These are phyloP conservation scores for Microbotryum scabiosae DNA, from an alignment of 1,284 basidiomycete species.

Conservation along the genomic window DNA sequence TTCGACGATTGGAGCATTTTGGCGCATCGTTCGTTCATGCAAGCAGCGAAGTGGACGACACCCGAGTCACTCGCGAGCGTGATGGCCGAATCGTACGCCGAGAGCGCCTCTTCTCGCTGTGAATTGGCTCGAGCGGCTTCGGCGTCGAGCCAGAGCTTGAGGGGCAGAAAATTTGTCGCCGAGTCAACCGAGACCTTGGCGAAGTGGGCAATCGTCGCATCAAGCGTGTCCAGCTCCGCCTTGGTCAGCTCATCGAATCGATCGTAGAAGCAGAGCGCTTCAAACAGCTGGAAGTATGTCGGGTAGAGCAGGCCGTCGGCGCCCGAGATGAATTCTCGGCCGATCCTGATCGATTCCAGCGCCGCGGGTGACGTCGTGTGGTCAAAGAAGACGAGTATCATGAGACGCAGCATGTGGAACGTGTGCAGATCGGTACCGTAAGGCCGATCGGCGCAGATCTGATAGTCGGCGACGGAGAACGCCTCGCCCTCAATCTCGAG, in stretches of 20 bases:
- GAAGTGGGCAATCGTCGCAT: neutral
- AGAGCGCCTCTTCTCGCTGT: neutral
- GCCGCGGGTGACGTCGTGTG: slow-evolving; percentile 1
- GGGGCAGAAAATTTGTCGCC: slow-evolving; percentile 13
- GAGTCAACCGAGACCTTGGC: slow-evolving; percentile 8
- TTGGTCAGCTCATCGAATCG: slow-evolving; percentile 58
- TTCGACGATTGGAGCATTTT: slow-evolving; percentile 4
- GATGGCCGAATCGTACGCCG: slow-evolving; percentile 16
- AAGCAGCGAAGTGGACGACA: slow-evolving; percentile 8
- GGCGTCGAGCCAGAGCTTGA: slow-evolving; percentile 26
- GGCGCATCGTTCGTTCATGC: slow-evolving; percentile 25
- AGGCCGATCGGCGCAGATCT: slow-evolving; percentile 4
- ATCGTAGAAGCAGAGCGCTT: slow-evolving; percentile 64
- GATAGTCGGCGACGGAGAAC: slow-evolving; percentile 16
- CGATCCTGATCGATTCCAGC: slow-evolving; percentile 9
- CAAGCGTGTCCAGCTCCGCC: slow-evolving; percentile 47
- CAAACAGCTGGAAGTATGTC: slow-evolving; percentile 47
- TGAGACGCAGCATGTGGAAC: slow-evolving; percentile 21
- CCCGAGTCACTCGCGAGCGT: neutral
- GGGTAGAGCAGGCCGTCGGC: slow-evolving; percentile 23
- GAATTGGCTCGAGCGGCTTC: slow-evolving; percentile 1
- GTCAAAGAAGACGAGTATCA: slow-evolving; percentile 18
- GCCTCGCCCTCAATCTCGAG: slow-evolving; percentile 23
- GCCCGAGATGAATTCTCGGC: slow-evolving; percentile 7
- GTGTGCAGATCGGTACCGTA: neutral